phyloP scores from a whole-genome alignment of 2,329 filamentous ascomycete genomes.

The Claviceps digitariae region DNA sequence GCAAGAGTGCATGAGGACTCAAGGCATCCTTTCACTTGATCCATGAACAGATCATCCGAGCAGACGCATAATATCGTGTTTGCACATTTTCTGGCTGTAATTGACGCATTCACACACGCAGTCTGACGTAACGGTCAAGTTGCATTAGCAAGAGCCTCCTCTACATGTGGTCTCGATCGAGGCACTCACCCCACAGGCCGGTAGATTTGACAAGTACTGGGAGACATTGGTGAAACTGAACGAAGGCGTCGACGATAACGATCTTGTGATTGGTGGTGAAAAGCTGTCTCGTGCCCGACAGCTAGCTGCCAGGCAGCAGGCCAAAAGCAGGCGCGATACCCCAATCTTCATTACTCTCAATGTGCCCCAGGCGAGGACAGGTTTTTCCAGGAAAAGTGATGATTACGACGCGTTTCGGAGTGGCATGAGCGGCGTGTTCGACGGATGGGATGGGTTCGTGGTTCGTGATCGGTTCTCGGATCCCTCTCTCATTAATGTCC shows the following conservation, averaged over 20 bases:
- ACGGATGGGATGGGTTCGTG: background rate
- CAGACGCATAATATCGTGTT: slow-evolving; percentile 1
- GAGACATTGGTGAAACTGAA: background rate
- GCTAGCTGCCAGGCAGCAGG: background rate
- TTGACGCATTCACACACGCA: background rate
- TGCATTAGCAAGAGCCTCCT: background rate
- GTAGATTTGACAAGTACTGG: background rate
- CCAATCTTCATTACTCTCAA: background rate
- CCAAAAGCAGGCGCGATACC: background rate
- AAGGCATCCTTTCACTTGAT: background rate
- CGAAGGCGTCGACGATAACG: background rate
- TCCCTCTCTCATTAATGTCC: background rate
- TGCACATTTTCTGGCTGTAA: background rate
- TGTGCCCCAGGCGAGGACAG: background rate
- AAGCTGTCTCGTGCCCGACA: background rate
- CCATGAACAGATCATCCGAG: background rate
- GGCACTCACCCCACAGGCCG: slow-evolving; percentile 2
- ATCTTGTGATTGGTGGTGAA: background rate
- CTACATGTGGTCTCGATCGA: background rate
- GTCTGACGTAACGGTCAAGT: background rate
- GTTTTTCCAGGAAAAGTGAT: background rate
- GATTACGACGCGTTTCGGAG: background rate
- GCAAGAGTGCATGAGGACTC: background rate
- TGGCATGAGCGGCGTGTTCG: background rate
- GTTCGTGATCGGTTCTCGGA: background rate